Percentiles rank a stretch among this genome's conserved stretches.
Evolutionary conservation across 78 protist genomes (phyloP).

Genomic region (Dictyostelium brefeldianum): DNA sequence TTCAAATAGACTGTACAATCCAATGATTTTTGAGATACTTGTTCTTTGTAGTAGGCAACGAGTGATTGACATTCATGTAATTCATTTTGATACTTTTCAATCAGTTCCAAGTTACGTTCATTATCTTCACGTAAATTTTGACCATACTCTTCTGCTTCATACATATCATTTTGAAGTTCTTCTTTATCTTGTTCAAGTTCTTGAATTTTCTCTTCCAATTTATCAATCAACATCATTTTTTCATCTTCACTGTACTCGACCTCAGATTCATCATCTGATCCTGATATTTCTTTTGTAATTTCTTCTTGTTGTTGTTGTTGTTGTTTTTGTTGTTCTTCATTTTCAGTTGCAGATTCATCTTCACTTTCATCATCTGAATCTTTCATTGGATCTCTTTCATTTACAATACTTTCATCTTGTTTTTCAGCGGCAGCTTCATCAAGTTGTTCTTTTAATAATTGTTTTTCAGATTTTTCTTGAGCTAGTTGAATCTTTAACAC

Average conservation of each 20-base stretch:
- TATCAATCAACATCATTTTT: background rate
- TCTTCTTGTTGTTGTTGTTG: background rate
- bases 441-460: background rate
- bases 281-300: background rate
- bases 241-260: slow-evolving; percentile 16
- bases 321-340: background rate
- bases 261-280: background rate
- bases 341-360: background rate
- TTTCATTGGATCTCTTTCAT: slow-evolving; percentile 20
- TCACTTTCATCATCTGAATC: background rate
- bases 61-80: slow-evolving; percentile 55
- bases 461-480: background rate
- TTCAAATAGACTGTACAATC: slow-evolving; percentile 16
- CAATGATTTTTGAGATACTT: slow-evolving; percentile 10
- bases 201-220: slow-evolving; percentile 3
- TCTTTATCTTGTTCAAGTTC: slow-evolving; percentile 25
- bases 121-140: slow-evolving; percentile 14
- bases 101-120: background rate
- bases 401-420: slow-evolving; percentile 4
- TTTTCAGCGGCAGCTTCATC: background rate
- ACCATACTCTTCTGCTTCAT: slow-evolving; percentile 29
- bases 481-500: background rate
- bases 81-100: slow-evolving; percentile 41
- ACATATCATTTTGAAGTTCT: slow-evolving; percentile 23
- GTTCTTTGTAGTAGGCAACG: slow-evolving; percentile 62